phyloP scores from a whole-genome alignment of 371 early-diverging fungal genomes.

The Rhizomucor miehei region DNA sequence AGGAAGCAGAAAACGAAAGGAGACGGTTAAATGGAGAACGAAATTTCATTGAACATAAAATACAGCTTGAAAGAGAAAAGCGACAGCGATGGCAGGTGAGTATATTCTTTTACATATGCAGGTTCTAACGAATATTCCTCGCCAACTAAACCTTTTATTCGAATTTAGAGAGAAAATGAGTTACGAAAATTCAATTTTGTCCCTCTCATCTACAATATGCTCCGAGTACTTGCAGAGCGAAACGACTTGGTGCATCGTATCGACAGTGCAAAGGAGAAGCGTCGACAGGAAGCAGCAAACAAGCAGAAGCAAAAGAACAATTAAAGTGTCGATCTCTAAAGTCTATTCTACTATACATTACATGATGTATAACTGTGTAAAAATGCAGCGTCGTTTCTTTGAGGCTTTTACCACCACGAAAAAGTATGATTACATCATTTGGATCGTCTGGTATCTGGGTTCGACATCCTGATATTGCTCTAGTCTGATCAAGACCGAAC shows the following conservation, averaged over 20 bases:
- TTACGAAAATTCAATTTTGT: conserved; percentile 82
- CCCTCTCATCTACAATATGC: conserved; percentile 69
- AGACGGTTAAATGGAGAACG: conserved; percentile 26
- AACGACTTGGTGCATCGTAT: conserved; percentile 54
- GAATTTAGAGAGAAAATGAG: conserved; percentile 62
- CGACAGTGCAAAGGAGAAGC: conserved; percentile 53
- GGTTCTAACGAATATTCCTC: background rate
- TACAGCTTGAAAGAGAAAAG: conserved; percentile 50
- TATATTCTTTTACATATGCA: background rate
- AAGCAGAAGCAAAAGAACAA: conserved; percentile 11
- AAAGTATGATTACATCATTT: too few species aligned
- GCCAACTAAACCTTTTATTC: too few species aligned
- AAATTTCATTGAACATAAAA: conserved; percentile 33
- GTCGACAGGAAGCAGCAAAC: conserved; percentile 3
- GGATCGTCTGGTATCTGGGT: too few species aligned
- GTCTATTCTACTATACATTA: too few species aligned
- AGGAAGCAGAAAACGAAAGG: conserved; percentile 33
- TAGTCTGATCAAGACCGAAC: too few species aligned
- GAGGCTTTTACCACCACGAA: too few species aligned
- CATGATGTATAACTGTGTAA: too few species aligned
- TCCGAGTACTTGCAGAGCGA: conserved; percentile 64
- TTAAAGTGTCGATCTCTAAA: background rate
- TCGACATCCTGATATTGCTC: too few species aligned
- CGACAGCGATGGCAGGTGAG: conserved; percentile 48
- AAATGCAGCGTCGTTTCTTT: too few species aligned